A percentile compares a stretch with the other conserved stretches of the same genome.
These are phyloP conservation scores for Thraustochytrium striatum DNA, from an alignment of 352 stramenopile species.

Conservation along the genomic window DNA sequence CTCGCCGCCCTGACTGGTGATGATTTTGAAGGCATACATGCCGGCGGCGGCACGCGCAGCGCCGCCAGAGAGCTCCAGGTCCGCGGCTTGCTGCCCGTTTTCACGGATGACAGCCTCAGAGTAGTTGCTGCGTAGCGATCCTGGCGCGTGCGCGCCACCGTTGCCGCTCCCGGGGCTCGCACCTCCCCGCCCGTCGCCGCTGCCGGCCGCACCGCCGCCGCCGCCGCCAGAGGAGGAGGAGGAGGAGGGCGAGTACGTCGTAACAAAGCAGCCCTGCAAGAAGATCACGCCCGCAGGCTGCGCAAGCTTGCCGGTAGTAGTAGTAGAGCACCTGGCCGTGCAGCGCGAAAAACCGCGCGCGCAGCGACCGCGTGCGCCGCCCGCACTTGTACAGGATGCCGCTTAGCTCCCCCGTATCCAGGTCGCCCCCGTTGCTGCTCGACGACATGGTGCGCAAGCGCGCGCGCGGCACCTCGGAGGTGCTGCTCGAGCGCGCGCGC, in stretches of 20 bases:
- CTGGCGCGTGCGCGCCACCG: not conserved
- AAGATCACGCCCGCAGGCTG: slow-evolving; percentile 47
- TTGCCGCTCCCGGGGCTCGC: not conserved
- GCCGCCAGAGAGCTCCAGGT: slow-evolving; percentile 6
- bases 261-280: slow-evolving; percentile 48
- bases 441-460: not conserved
- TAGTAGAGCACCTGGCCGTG: slow-evolving; percentile 51
- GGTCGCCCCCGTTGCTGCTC: not conserved
- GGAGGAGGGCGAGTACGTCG: not conserved
- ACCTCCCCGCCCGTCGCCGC: not conserved
- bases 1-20: slow-evolving; percentile 48
- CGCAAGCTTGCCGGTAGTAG: slow-evolving; percentile 22
- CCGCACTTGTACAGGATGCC: slow-evolving; percentile 48
- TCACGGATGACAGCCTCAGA: slow-evolving; percentile 16
- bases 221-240: not conserved
- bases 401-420: not conserved
- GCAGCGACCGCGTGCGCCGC: slow-evolving; percentile 8
- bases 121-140: slow-evolving; percentile 1
- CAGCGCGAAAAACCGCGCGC: slow-evolving; percentile 37
- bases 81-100: not conserved
- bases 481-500: no score
- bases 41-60: not conserved
- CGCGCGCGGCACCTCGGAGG: not conserved
- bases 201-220: not conserved
- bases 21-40: slow-evolving; percentile 49